Base-by-base conservation (phyloP, 208 protist species). In the Wallacemonas sp. region DNA sequence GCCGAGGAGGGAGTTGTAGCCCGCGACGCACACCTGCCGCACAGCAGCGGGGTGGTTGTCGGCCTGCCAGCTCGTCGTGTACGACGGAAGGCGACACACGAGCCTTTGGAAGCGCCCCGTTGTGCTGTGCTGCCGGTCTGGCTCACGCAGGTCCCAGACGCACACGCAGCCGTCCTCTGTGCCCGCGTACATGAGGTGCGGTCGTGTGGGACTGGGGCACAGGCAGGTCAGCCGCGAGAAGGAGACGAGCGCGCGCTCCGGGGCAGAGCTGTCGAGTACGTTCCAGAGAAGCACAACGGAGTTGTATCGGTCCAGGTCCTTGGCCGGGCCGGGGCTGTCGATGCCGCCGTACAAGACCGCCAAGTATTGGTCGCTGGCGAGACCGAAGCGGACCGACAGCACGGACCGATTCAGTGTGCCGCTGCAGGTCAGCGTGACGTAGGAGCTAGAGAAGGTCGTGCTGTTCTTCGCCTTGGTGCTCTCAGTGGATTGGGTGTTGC, bases 261-360 rank as follows among this genome's bases (percentile, higher is more conserved):
- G 88, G 23, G 62, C 48, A 5, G 74, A 73, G 24, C 61, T 67
- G 69, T 88, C 76, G 64, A 79, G 79, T 9, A 85, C 63, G 66
- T 85, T 94, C 88, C 88, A 94, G 39, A 92, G 34, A n/a, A 92
- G 68, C 39, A 90, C 63, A 23, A 94, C 81, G 16, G 83, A 88
- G 61, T 72, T 61, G 64, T 81, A 94, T 17, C 70, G 73, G 52
- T 92, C 81, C 2, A 89, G 65, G 33, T 72, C 68, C 11, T 70
- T 39, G 3, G 33, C 36, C 1, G 68, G 41, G 17, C 75, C 81
- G 19, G 47, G 47, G 24, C 55, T 52, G 27, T 68, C 62, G 26
- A 36, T 69, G 1, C 11, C 8, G 49, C 74, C 74, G 74, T 92
- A 77, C 11, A 92, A 72, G 12, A 73, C 76, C 29, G 72, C 73